phyloP scores from a whole-genome alignment of 345 rosid species.

The Salix udensis region DNA sequence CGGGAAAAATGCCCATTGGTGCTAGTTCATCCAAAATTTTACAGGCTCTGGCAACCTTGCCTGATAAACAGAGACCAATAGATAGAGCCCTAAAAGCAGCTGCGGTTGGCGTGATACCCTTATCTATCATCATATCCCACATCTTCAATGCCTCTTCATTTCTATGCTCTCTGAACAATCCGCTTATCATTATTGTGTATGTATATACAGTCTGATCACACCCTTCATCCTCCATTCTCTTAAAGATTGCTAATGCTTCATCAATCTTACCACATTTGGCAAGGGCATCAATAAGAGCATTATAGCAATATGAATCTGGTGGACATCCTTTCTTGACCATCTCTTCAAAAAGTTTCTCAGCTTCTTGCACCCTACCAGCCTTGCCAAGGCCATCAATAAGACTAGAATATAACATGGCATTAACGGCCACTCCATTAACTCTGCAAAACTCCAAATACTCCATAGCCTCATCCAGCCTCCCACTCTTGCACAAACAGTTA shows the following conservation, averaged over 20 bases:
- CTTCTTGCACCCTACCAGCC: slow-evolving; percentile 72
- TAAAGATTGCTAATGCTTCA: slow-evolving; percentile 57
- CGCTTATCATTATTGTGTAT: slow-evolving; percentile 61
- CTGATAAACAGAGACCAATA: slow-evolving; percentile 74
- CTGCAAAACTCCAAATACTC: slow-evolving; percentile 43
- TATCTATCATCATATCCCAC: slow-evolving; percentile 81
- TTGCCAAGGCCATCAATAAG: slow-evolving; percentile 88
- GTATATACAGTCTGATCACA: slow-evolving; percentile 76
- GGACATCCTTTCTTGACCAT: slow-evolving; percentile 64
- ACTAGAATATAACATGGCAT: slow-evolving; percentile 68
- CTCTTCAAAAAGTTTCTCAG: slow-evolving; percentile 67
- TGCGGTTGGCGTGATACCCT: slow-evolving; percentile 77
- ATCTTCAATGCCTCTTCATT: slow-evolving; percentile 76
- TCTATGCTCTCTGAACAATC: slow-evolving; percentile 59
- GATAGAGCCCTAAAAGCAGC: slow-evolving; percentile 76
- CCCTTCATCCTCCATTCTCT: slow-evolving; percentile 73
- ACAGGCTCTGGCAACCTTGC: slow-evolving; percentile 87
- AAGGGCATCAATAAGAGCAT: slow-evolving; percentile 67
- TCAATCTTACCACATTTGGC: slow-evolving; percentile 57
- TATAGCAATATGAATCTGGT: slow-evolving; percentile 76
- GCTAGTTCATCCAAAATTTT: slow-evolving; percentile 82
- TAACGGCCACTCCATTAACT: slow-evolving; percentile 49
- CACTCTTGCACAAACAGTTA: slow-evolving; percentile 68
- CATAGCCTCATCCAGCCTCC: slow-evolving; percentile 73
- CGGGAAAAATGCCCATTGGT: slow-evolving; percentile 72